Conservation (phyloP, 2,329 filamentous ascomycete genomes). For the Cercospora sp. region DNA sequence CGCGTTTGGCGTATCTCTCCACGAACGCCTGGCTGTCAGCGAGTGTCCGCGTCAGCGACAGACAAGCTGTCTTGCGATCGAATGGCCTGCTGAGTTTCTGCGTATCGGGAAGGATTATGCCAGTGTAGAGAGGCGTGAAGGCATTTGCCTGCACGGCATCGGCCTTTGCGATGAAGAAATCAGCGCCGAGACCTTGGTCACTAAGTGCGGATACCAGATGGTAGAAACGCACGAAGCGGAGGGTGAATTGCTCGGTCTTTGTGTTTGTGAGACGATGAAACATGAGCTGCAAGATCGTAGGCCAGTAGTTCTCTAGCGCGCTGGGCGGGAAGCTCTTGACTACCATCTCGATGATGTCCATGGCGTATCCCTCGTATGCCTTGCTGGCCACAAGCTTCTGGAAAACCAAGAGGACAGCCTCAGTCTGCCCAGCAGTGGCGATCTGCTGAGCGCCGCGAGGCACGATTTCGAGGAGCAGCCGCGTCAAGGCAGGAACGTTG, state of each 20-base stretch:
- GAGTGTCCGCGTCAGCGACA: slow-evolving; percentile 90
- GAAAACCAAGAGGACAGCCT: slow-evolving; percentile 91
- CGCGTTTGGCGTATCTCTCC: slow-evolving; percentile 68
- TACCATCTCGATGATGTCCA: slow-evolving; percentile 84
- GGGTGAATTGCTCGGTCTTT: slow-evolving; percentile 80
- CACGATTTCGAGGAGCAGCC: slow-evolving; percentile 81
- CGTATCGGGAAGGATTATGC: slow-evolving; percentile 83
- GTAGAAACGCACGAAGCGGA: slow-evolving; percentile 90
- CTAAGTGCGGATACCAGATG: slow-evolving; percentile 81
- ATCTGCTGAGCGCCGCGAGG: slow-evolving; percentile 74
- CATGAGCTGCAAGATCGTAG: slow-evolving; percentile 76
- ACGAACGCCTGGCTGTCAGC: slow-evolving; percentile 84
- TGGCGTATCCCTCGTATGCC: slow-evolving; percentile 80
- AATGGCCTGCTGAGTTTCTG: slow-evolving; percentile 83
- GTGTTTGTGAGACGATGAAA: slow-evolving; percentile 70
- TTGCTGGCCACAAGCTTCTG: slow-evolving; percentile 82
- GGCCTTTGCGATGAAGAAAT: slow-evolving; percentile 86
- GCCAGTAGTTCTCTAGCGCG: slow-evolving; percentile 75
- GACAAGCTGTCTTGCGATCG: slow-evolving; percentile 89
- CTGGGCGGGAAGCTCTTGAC: slow-evolving; percentile 71
- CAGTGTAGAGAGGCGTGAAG: slow-evolving; percentile 82
- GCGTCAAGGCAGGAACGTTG: slow-evolving; percentile 87
- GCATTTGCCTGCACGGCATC: slow-evolving; percentile 75
- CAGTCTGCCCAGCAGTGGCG: slow-evolving; percentile 75
- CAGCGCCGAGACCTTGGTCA: slow-evolving; percentile 81